These are phyloP conservation scores for Fulvia fulva DNA, from an alignment of 2,329 filamentous ascomycete species.

Conservation along the genomic window DNA sequence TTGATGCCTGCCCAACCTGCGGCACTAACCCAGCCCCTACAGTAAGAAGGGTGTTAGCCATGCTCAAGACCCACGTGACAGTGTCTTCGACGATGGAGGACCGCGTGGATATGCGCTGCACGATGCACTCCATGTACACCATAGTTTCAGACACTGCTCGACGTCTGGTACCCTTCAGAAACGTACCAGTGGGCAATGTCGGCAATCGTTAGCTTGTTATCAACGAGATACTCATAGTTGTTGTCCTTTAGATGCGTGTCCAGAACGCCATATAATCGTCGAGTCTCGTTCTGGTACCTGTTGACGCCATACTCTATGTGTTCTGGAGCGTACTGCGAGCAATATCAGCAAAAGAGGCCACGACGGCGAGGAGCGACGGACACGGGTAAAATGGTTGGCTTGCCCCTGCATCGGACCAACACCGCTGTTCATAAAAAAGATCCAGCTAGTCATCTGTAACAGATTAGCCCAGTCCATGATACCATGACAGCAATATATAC, in stretches of 20 bases:
- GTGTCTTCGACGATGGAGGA: too few species aligned
- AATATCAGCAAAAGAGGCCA: neutral
- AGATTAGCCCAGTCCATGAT: constrained; percentile 35
- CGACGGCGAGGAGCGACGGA: neutral
- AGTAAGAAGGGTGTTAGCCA: too few species aligned
- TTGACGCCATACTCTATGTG: constrained; percentile 67
- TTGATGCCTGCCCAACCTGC: constrained; percentile 61
- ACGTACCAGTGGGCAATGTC: constrained; percentile 79
- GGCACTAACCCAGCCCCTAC: constrained; percentile 70
- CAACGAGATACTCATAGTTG: constrained; percentile 53
- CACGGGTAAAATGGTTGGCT: constrained; percentile 73
- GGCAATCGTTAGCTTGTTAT: constrained; percentile 63
- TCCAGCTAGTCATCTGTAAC: constrained; percentile 63
- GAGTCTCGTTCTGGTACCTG: constrained; percentile 67
- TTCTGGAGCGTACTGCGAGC: constrained; percentile 67
- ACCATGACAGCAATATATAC: constrained; percentile 7
- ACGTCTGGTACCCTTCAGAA: too few species aligned
- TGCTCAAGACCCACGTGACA: too few species aligned
- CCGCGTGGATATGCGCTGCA: too few species aligned
- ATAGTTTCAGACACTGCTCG: too few species aligned
- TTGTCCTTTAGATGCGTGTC: constrained; percentile 62
- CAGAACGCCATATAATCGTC: constrained; percentile 74
- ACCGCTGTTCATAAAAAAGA: constrained; percentile 67
- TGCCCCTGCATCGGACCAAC: constrained; percentile 46
- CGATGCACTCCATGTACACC: too few species aligned